These are phyloP conservation scores for Nothophytophthora sp. DNA, from an alignment of 352 stramenopile species.

Conservation along the genomic window DNA sequence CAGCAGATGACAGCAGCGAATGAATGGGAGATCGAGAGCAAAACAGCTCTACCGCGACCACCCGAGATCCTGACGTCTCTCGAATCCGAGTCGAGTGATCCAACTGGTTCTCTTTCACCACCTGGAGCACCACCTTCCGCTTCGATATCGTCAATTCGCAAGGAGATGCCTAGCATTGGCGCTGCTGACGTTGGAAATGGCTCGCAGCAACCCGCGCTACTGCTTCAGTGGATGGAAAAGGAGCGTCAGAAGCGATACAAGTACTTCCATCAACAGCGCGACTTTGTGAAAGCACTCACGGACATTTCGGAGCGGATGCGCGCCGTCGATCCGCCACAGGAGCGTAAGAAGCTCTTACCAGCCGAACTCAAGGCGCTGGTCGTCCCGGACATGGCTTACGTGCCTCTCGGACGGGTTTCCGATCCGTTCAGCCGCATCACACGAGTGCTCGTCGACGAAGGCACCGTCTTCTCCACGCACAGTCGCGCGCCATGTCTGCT, in stretches of 20 bases:
- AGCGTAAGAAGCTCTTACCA: constrained; percentile 68
- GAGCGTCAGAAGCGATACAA: constrained; percentile 80
- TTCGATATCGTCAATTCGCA: neutral
- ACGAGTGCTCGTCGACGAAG: constrained; percentile 67
- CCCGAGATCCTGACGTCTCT: constrained; percentile 2
- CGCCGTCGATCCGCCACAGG: constrained; percentile 52
- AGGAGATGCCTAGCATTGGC: neutral
- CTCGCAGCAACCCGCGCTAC: constrained; percentile 39
- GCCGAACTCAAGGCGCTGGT: constrained; percentile 37
- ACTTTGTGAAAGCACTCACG: constrained; percentile 68
- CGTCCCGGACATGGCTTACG: constrained; percentile 76
- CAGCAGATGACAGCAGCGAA: constrained; percentile 26
- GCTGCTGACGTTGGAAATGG: constrained; percentile 18
- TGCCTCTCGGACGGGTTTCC: constrained; percentile 69
- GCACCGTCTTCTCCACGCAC: constrained; percentile 83
- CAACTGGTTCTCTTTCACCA: neutral
- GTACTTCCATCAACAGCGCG: constrained; percentile 78
- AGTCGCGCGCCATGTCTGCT: constrained; percentile 70
- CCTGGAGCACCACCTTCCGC: neutral
- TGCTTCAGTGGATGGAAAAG: constrained; percentile 79
- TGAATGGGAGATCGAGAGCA: neutral
- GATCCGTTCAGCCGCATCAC: constrained; percentile 72
- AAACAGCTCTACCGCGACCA: constrained; percentile 8
- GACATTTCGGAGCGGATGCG: constrained; percentile 82
- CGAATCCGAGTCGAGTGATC: neutral